Conservation (phyloP, 768 basidiomycete genomes). For the Hortiboletus flavorubellus region DNA sequence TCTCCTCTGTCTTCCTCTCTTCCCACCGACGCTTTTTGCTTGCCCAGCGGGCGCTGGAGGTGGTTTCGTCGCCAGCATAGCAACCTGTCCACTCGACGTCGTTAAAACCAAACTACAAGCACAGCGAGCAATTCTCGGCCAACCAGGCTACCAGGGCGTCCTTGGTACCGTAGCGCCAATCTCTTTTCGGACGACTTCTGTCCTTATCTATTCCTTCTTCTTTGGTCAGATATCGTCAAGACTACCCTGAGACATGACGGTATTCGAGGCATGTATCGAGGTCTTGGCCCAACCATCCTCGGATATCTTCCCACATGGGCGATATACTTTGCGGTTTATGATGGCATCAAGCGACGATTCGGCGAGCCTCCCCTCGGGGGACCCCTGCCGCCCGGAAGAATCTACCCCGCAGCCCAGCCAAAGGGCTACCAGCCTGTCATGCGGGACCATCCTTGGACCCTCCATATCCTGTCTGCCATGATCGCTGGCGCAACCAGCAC, state of each 20-base stretch:
- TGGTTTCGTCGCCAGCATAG: slow-evolving; percentile 87
- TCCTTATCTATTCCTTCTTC: slow-evolving; percentile 12
- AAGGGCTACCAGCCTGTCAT: slow-evolving; percentile 82
- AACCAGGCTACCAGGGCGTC: slow-evolving; percentile 74
- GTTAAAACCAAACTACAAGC: slow-evolving; percentile 98
- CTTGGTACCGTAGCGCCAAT: slow-evolving; percentile 46
- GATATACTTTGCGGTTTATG: slow-evolving; percentile 97
- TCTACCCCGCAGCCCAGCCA: slow-evolving; percentile 80
- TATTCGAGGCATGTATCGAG: slow-evolving; percentile 88
- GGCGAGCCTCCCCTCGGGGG: slow-evolving; percentile 59
- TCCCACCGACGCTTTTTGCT: background rate
- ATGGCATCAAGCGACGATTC: slow-evolving; percentile 85
- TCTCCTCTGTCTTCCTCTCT: background rate
- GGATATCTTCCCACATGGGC: slow-evolving; percentile 99
- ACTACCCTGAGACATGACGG: slow-evolving; percentile 65
- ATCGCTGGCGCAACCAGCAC: slow-evolving; percentile 91
- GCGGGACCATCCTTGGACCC: slow-evolving; percentile 79
- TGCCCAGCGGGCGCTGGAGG: slow-evolving; percentile 87
- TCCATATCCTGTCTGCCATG: slow-evolving; percentile 96
- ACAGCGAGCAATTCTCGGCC: slow-evolving; percentile 69
- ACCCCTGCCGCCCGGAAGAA: slow-evolving; percentile 36
- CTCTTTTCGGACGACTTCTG: slow-evolving; percentile 8
- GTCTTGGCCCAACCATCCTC: slow-evolving; percentile 93
- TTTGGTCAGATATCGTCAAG: slow-evolving; percentile 47
- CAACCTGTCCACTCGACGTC: slow-evolving; percentile 96